phyloP scores from a whole-genome alignment of 2,329 filamentous ascomycete species.

The Ceratocystis papillata region DNA sequence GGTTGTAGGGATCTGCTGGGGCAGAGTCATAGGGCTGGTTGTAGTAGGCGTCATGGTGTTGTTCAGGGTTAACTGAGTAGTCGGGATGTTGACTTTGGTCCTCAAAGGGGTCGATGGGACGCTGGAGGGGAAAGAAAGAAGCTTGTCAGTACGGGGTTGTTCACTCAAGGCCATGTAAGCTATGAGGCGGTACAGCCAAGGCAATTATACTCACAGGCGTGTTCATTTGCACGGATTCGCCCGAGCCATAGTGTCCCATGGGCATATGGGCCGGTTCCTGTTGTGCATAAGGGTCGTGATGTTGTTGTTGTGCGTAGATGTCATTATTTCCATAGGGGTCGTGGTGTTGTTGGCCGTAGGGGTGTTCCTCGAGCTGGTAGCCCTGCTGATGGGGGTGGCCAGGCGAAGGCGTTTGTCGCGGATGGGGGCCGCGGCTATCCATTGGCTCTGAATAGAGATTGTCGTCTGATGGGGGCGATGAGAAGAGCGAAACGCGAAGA shows the following conservation, averaged over 20 bases:
- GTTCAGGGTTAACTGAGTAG: conserved; percentile 69
- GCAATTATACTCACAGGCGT: conserved; percentile 57
- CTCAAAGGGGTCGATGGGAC: conserved; percentile 43
- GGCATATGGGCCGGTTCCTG: conserved; percentile 17
- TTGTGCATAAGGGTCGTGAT: conserved; percentile 20
- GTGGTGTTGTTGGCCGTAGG: conserved; percentile 45
- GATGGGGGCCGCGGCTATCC: conserved; percentile 37
- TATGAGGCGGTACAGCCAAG: conserved; percentile 6
- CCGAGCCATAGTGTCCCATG: conserved; percentile 35
- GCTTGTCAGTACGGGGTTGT: neutral
- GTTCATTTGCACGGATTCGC: conserved; percentile 71
- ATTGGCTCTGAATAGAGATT: conserved; percentile 51
- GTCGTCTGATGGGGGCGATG: conserved; percentile 38
- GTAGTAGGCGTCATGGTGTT: conserved; percentile 80
- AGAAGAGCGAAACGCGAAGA: neutral
- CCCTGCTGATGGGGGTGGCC: conserved; percentile 60
- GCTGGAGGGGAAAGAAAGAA: conserved; percentile 31
- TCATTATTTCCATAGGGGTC: conserved; percentile 44
- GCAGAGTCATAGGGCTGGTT: conserved; percentile 60
- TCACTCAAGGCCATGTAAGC: conserved; percentile 16
- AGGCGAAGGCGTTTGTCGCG: conserved; percentile 62
- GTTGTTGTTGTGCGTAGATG: conserved; percentile 37
- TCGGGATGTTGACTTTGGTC: conserved; percentile 46
- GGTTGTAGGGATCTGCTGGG: conserved; percentile 47
- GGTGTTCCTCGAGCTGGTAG: conserved; percentile 74